These are phyloP conservation scores for Melampsora larici-populina DNA, from an alignment of 1,284 basidiomycete genomes.

Conservation along the genomic window DNA sequence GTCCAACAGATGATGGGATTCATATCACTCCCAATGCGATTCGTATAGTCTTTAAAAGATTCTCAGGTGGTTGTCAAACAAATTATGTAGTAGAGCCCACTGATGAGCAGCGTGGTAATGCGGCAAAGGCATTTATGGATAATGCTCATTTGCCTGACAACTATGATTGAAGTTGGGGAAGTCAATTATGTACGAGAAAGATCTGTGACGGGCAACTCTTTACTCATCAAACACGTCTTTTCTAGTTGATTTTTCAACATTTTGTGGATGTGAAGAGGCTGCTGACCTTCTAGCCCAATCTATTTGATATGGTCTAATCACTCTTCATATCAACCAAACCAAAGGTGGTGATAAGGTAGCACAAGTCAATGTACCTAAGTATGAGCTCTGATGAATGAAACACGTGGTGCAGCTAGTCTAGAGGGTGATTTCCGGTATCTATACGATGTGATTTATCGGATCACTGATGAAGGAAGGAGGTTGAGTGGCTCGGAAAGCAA, in stretches of 20 bases:
- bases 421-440: constrained; percentile 88
- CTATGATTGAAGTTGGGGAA: constrained; percentile 58
- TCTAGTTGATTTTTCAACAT: constrained; percentile 95
- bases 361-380: constrained; percentile 24
- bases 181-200: constrained; percentile 65
- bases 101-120: constrained; percentile 34
- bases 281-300: constrained; percentile 97
- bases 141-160: constrained; percentile 50
- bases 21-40: constrained; percentile 90
- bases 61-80: constrained; percentile 73
- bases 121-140: constrained; percentile 50
- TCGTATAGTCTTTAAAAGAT: constrained; percentile 89
- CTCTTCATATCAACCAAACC: constrained; percentile 63
- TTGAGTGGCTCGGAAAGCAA: constrained; percentile 53
- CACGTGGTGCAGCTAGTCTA: neutral
- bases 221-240: constrained; percentile 73
- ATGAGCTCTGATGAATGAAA: constrained; percentile 17
- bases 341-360: constrained; percentile 43
- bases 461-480: constrained; percentile 83
- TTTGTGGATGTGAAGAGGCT: constrained; percentile 91
- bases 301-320: constrained; percentile 86
- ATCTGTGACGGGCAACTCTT: constrained; percentile 46
- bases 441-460: constrained; percentile 85
- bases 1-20: constrained; percentile 91
- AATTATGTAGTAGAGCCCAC: constrained; percentile 62